These are phyloP conservation scores for Penicillium salamii DNA, from an alignment of 495 filamentous ascomycete genomes.

Conservation along the genomic window DNA sequence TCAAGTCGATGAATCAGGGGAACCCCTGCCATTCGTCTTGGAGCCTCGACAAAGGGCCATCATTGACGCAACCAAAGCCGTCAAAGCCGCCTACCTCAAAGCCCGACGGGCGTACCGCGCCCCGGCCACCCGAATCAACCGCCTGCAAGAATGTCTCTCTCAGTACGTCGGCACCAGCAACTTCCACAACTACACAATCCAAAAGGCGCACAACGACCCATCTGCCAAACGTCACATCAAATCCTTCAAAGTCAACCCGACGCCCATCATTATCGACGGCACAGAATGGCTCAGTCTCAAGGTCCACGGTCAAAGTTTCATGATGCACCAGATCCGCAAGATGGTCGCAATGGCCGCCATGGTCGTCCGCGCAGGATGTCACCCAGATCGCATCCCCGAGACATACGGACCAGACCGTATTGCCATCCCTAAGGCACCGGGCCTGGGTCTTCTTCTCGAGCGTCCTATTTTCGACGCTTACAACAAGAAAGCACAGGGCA, in stretches of 20 bases:
- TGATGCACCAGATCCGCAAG: conserved; percentile 99
- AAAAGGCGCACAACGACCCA: conserved; percentile 74
- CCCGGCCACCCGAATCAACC: conserved; percentile 62
- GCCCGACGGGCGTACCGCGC: conserved; percentile 83
- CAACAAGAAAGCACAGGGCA: conserved; percentile 58
- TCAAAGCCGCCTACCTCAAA: conserved; percentile 73
- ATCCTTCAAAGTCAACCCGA: conserved; percentile 69
- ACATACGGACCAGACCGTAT: conserved; percentile 65
- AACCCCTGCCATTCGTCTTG: conserved; percentile 15
- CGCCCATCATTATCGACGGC: conserved; percentile 79
- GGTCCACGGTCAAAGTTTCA: conserved; percentile 96
- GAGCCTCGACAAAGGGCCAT: conserved; percentile 34
- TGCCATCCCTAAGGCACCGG: conserved; percentile 89
- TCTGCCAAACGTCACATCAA: conserved; percentile 86
- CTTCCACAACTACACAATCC: conserved; percentile 95
- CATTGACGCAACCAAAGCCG: conserved; percentile 62
- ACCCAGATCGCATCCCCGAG: conserved; percentile 62
- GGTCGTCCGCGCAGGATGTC: conserved; percentile 74
- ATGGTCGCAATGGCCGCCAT: conserved; percentile 94
- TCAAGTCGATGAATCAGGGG: not conserved
- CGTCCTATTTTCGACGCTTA: conserved; percentile 85
- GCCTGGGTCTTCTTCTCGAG: conserved; percentile 83
- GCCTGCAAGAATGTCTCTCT: conserved; percentile 67
- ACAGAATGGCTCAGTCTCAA: conserved; percentile 95
- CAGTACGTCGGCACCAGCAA: conserved; percentile 79